Percentiles rank a stretch among this genome's conserved stretches.
These are phyloP conservation scores for Dimocarpus longan DNA, from an alignment of 345 rosid species.

Conservation along the genomic window DNA sequence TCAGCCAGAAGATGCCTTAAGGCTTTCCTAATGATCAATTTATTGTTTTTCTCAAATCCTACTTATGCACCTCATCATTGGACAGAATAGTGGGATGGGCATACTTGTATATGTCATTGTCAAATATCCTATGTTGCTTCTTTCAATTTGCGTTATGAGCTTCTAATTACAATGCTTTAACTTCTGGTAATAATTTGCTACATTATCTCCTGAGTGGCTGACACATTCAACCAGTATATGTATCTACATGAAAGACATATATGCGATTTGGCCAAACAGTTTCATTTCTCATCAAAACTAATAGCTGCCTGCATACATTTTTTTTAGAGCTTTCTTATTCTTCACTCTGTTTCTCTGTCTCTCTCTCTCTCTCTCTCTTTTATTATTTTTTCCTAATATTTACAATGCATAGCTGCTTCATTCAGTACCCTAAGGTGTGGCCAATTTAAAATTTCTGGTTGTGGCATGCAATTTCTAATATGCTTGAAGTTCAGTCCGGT, in stretches of 20 bases:
- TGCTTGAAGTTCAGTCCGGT: no score
- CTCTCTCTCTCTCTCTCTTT: no score
- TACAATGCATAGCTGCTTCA: background rate
- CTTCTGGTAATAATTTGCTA: background rate
- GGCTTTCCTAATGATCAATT: no score
- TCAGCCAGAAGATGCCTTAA: no score
- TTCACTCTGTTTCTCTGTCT: no score
- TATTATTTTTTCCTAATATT: background rate
- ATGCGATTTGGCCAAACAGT: background rate
- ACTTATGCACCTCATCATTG: no score
- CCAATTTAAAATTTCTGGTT: background rate
- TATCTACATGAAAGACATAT: background rate
- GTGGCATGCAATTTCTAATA: background rate
- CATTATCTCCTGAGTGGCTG: background rate
- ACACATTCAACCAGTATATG: background rate
- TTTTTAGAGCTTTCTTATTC: background rate
- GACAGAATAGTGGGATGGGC: no score
- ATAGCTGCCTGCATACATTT: background rate
- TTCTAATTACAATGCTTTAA: background rate
- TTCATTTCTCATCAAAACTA: background rate
- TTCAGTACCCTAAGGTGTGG: slow-evolving; percentile 5
- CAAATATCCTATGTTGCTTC: background rate
- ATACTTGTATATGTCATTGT: background rate
- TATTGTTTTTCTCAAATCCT: no score
- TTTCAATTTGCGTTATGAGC: background rate